A percentile compares a stretch with the other conserved stretches of the same genome.
Conservation (phyloP, 257 asterid species). For the Lantana camara region DNA sequence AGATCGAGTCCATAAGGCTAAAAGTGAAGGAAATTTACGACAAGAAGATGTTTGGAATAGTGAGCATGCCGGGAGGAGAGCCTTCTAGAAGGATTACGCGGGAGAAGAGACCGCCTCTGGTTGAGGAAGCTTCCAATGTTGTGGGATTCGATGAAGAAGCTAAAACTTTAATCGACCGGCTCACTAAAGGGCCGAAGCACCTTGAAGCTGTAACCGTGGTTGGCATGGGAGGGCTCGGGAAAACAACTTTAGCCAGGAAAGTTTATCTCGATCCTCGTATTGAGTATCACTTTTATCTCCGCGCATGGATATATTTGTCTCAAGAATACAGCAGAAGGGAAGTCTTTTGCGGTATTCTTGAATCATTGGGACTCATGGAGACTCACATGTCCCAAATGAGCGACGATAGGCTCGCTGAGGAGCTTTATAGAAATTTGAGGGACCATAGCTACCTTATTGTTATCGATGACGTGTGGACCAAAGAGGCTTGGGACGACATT, state of each 20-base stretch:
- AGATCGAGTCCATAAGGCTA: constrained; percentile 35
- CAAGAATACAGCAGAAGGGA: constrained; percentile 41
- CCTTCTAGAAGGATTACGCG: constrained; percentile 23
- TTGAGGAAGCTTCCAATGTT: constrained; percentile 37
- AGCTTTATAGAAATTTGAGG: constrained; percentile 29
- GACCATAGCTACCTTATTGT: constrained; percentile 36
- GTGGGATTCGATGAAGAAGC: constrained; percentile 44
- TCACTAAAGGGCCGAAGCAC: constrained; percentile 28
- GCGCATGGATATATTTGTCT: constrained; percentile 41
- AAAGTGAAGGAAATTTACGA: constrained; percentile 39
- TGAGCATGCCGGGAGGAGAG: constrained; percentile 31
- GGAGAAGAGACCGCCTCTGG: constrained; percentile 31
- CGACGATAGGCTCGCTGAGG: constrained; percentile 30
- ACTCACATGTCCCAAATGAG: constrained; percentile 33
- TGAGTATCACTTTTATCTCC: constrained; percentile 36
- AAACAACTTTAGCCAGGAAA: constrained; percentile 38
- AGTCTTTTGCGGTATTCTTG: constrained; percentile 38
- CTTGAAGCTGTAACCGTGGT: constrained; percentile 31
- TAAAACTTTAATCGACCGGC: constrained; percentile 23
- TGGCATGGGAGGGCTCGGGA: constrained; percentile 43
- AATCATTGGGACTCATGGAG: constrained; percentile 23
- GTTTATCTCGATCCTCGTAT: constrained; percentile 25
- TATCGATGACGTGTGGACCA: constrained; percentile 40
- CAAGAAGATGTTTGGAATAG: constrained; percentile 53
- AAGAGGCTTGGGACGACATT: constrained; percentile 40